A percentile compares a stretch with the other conserved stretches of the same genome.
These are phyloP conservation scores for Coemansia brasiliensis DNA, from an alignment of 192 early-diverging fungal genomes.

Conservation along the genomic window DNA sequence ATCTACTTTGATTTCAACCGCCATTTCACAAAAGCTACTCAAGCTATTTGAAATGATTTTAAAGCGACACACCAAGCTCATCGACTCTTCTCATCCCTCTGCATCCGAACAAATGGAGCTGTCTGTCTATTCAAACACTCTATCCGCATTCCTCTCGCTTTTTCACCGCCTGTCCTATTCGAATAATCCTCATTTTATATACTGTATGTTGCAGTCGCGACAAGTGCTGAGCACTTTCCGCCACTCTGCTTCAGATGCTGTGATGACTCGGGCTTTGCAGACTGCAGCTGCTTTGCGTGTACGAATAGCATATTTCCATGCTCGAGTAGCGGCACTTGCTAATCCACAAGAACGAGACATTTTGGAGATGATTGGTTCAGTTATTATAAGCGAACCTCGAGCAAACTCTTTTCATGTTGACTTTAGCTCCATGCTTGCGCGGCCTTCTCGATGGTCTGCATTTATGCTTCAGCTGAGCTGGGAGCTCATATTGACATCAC, in stretches of 20 bases:
- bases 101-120: constrained; percentile 18
- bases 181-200: constrained; percentile 51
- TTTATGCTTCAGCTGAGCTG: constrained; percentile 53
- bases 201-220: constrained; percentile 42
- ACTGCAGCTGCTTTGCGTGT: constrained; percentile 38
- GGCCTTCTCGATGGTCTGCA: constrained; percentile 14
- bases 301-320: constrained; percentile 52
- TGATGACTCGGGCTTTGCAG: neutral
- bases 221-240: constrained; percentile 30
- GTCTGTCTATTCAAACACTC: constrained; percentile 33
- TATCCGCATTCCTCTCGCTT: constrained; percentile 29
- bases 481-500: constrained; percentile 41
- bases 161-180: constrained; percentile 37
- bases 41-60: constrained; percentile 50
- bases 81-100: constrained; percentile 2
- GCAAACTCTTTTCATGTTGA: neutral
- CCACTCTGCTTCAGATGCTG: constrained; percentile 6
- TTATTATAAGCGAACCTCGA: constrained; percentile 12
- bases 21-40: constrained; percentile 42
- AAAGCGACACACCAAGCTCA: constrained; percentile 26
- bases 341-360: constrained; percentile 38
- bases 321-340: constrained; percentile 32
- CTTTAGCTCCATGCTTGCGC: neutral
- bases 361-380: constrained; percentile 27
- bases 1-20: constrained; percentile 17